Conservation (phyloP, 83 land plant species). For the Diphasiastrum complanatum region DNA sequence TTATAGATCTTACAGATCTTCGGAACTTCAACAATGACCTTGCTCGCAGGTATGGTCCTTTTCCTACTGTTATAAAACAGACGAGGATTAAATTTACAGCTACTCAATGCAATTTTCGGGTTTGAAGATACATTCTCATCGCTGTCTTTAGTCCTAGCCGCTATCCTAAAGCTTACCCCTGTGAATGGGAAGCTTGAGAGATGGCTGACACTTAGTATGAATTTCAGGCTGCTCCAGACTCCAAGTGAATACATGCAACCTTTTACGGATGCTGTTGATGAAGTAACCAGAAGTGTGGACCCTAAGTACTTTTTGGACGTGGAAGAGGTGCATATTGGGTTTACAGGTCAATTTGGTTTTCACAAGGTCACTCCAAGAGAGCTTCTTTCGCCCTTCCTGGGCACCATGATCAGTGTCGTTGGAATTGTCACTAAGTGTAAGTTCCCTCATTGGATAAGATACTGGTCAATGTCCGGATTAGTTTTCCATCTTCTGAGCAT, state of each 20-base stretch:
- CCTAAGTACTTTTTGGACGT: slow-evolving; percentile 75
- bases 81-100: no score
- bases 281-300: slow-evolving; percentile 49
- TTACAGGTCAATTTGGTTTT: slow-evolving; percentile 93
- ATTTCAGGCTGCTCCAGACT: slow-evolving; percentile 51
- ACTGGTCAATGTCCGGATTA: no score
- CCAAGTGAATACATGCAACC: slow-evolving; percentile 86
- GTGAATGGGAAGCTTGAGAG: no score
- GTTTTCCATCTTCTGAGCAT: background rate
- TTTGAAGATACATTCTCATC: no score
- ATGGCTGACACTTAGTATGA: slow-evolving; percentile 13
- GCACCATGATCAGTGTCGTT: slow-evolving; percentile 88
- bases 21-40: slow-evolving; percentile 59
- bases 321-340: slow-evolving; percentile 80
- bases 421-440: slow-evolving; percentile 98
- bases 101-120: no score
- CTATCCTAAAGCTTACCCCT: no score
- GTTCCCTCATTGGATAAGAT: slow-evolving; percentile 4
- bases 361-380: slow-evolving; percentile 93
- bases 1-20: slow-evolving; percentile 71
- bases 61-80: no score
- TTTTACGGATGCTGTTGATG: slow-evolving; percentile 75
- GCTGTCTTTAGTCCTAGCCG: no score
- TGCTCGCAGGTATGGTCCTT: slow-evolving; percentile 67
- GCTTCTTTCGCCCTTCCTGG: slow-evolving; percentile 84